A percentile compares a stretch with the other conserved stretches of the same genome.
phyloP scores from a whole-genome alignment of 208 protist genomes.

The Acanthamoeba quina region DNA sequence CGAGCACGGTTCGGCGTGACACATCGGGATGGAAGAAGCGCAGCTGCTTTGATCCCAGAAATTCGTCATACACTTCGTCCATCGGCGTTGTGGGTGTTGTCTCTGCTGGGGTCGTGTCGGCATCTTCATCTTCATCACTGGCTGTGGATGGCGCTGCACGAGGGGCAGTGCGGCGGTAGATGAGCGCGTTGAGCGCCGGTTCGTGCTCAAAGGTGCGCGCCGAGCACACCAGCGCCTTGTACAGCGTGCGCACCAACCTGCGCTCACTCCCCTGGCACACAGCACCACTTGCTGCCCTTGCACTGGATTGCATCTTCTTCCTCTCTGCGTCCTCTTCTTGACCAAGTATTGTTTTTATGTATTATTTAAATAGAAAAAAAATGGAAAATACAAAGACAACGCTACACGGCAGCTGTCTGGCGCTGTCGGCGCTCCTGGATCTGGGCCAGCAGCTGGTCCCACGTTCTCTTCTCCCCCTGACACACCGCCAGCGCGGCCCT shows the following conservation, averaged over 20 bases:
- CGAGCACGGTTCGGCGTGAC: neutral
- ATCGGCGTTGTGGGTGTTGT: neutral
- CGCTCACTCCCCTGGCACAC: conserved; percentile 18
- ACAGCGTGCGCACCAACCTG: neutral
- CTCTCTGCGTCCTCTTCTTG: too few relatives aligned
- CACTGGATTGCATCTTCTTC: too few relatives aligned
- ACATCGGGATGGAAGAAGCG: conserved; percentile 5
- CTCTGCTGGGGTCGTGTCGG: neutral
- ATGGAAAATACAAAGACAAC: too few relatives aligned
- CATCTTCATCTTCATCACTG: neutral
- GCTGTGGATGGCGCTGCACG: neutral
- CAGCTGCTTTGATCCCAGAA: neutral
- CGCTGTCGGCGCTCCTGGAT: too few relatives aligned
- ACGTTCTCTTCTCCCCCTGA: too few relatives aligned
- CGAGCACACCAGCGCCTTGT: conserved; percentile 22
- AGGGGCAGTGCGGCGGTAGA: neutral
- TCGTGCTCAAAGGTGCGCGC: neutral
- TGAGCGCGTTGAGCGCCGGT: conserved; percentile 7
- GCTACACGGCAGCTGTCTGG: too few relatives aligned
- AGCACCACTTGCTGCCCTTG: neutral
- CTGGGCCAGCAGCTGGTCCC: too few relatives aligned
- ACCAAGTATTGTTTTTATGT: too few relatives aligned
- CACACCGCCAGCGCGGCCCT: too few relatives aligned
- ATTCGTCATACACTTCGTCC: neutral
- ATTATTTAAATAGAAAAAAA: too few relatives aligned